phyloP scores from a whole-genome alignment of 2,329 filamentous ascomycete genomes.

The Chaetomiaceae sp. region DNA sequence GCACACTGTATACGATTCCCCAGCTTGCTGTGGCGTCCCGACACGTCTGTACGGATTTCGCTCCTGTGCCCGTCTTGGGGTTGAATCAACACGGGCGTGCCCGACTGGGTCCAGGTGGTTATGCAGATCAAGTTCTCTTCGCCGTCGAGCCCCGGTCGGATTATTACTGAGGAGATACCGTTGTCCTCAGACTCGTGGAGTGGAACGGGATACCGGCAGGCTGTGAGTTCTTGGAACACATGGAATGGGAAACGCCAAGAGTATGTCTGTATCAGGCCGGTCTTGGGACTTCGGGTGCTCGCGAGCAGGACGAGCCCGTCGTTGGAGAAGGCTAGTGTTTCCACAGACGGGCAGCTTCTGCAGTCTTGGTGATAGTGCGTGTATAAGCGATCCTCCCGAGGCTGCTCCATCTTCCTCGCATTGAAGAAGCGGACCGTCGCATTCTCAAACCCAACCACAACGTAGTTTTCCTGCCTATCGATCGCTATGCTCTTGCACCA shows the following conservation, averaged over 20 bases:
- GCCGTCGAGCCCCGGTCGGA: constrained; percentile 31
- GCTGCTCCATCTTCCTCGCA: constrained; percentile 32
- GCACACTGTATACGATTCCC: constrained; percentile 38
- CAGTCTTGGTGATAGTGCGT: constrained; percentile 33
- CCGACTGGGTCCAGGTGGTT: constrained; percentile 41
- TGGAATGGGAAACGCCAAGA: constrained; percentile 37
- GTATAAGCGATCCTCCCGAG: constrained; percentile 37
- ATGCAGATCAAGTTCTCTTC: constrained; percentile 38
- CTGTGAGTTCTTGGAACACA: constrained; percentile 33
- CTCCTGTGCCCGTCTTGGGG: constrained; percentile 35
- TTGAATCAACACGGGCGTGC: constrained; percentile 37
- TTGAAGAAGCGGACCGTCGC: constrained; percentile 39
- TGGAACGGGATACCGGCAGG: constrained; percentile 37
- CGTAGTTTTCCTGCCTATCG: constrained; percentile 37
- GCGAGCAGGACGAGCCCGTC: constrained; percentile 39
- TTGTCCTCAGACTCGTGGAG: constrained; percentile 41
- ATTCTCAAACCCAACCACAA: constrained; percentile 39
- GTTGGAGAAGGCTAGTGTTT: constrained; percentile 39
- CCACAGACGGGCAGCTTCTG: constrained; percentile 35
- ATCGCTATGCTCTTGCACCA: constrained; percentile 40
- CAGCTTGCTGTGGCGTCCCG: constrained; percentile 32
- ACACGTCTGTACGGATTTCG: constrained; percentile 32
- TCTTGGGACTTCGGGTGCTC: constrained; percentile 34
- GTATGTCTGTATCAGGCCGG: constrained; percentile 36
- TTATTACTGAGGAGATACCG: constrained; percentile 36